Conservation (phyloP, 768 basidiomycete genomes). For the Leccinellum rugosiceps region DNA sequence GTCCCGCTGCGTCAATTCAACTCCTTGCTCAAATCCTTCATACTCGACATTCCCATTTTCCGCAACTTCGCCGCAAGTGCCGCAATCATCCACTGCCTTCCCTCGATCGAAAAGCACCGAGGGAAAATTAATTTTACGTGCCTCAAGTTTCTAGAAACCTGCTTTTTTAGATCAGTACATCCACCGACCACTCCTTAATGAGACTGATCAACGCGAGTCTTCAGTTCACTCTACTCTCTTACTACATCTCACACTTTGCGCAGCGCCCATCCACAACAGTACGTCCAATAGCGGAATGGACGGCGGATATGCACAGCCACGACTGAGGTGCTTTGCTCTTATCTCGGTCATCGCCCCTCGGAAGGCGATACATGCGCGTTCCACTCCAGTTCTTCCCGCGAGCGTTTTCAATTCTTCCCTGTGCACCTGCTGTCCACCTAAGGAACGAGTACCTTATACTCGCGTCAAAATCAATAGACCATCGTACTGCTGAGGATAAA, state of each 20-base stretch:
- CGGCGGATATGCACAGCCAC: conserved; percentile 13
- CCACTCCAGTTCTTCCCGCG: conserved; percentile 17
- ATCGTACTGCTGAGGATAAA: neutral
- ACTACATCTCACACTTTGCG: neutral
- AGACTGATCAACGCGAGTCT: neutral
- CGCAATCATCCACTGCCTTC: conserved; percentile 13
- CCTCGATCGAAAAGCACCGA: conserved; percentile 17
- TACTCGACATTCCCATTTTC: conserved; percentile 7
- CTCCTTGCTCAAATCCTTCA: neutral
- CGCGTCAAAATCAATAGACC: neutral
- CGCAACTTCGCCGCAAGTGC: conserved; percentile 14
- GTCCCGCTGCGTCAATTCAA: neutral
- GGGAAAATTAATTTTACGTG: neutral
- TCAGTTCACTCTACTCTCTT: neutral
- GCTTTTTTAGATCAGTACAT: neutral
- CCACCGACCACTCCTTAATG: conserved; percentile 3
- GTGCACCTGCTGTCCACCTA: neutral
- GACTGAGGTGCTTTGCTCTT: conserved; percentile 6
- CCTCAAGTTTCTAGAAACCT: conserved; percentile 1
- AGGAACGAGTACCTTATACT: neutral
- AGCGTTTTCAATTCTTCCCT: conserved; percentile 3
- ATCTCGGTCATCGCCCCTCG: conserved; percentile 20
- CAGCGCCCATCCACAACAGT: conserved; percentile 4
- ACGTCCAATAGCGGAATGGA: conserved; percentile 11
- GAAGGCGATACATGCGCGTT: neutral